A percentile compares a stretch with the other conserved stretches of the same genome.
These are phyloP conservation scores for Tulasnella sp. DNA, from an alignment of 768 basidiomycete species.

Conservation along the genomic window DNA sequence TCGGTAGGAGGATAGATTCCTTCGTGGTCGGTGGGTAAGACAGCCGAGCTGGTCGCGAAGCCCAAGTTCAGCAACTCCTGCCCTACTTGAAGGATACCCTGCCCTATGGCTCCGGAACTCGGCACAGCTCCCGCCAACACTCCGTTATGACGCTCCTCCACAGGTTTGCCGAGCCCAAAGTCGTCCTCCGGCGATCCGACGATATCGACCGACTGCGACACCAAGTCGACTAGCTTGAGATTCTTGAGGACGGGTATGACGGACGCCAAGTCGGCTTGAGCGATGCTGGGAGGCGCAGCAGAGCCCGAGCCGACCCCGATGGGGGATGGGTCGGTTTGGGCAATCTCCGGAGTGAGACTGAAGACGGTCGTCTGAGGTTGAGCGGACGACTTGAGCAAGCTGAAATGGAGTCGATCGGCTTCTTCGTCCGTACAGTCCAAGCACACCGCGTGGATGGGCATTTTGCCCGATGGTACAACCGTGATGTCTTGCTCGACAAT, in stretches of 20 bases:
- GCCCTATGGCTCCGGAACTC: slow-evolving; percentile 56
- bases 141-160: slow-evolving; percentile 38
- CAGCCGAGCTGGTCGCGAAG: slow-evolving; percentile 55
- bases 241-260: slow-evolving; percentile 43
- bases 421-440: slow-evolving; percentile 53
- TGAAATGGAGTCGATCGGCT: slow-evolving; percentile 48
- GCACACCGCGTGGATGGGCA: slow-evolving; percentile 71
- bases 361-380: not conserved
- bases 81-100: slow-evolving; percentile 58
- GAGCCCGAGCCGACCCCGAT: slow-evolving; percentile 13
- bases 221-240: slow-evolving; percentile 48
- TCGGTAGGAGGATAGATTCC: slow-evolving; percentile 61
- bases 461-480: slow-evolving; percentile 19
- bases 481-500: slow-evolving; percentile 8
- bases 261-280: slow-evolving; percentile 39
- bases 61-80: slow-evolving; percentile 69
- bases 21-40: slow-evolving; percentile 50
- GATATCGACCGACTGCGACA: slow-evolving; percentile 33
- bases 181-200: slow-evolving; percentile 22
- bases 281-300: slow-evolving; percentile 22
- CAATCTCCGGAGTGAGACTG: slow-evolving; percentile 2
- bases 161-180: slow-evolving; percentile 61
- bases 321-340: not conserved
- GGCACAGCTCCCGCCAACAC: slow-evolving; percentile 66
- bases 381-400: slow-evolving; percentile 26